Evolutionary conservation across 352 stramenopile species (phyloP).

Genomic region (Phytophthora niederhauseri): DNA sequence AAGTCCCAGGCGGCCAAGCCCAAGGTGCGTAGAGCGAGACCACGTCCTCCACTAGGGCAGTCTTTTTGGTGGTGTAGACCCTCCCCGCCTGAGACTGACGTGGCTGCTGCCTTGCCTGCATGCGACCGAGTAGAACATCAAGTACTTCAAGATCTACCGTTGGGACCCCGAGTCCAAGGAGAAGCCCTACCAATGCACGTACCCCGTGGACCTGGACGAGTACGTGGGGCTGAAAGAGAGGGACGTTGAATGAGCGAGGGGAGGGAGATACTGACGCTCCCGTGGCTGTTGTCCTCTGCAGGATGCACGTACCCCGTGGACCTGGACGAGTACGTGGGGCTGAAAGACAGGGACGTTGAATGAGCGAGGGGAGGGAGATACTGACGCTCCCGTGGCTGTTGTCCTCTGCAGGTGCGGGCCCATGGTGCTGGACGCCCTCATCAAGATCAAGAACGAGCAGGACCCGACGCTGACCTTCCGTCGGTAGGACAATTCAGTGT

Average conservation of each 20-base stretch:
- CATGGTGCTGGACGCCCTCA: constrained; percentile 99
- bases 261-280: constrained; percentile 4
- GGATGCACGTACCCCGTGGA: too few relatives aligned
- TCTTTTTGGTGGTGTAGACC: constrained; percentile 24
- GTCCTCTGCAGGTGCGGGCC: constrained; percentile 87
- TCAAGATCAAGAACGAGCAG: constrained; percentile 99
- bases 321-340: too few relatives aligned
- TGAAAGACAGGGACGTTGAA: too few relatives aligned
- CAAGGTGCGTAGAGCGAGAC: constrained; percentile 53
- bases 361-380: not conserved
- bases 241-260: not conserved
- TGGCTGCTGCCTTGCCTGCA: constrained; percentile 14
- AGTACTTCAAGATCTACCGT: constrained; percentile 99
- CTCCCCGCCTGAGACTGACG: not conserved
- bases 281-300: constrained; percentile 30
- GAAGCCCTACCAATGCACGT: constrained; percentile 96
- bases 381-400: constrained; percentile 2
- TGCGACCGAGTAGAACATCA: constrained; percentile 86
- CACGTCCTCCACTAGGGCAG: not conserved
- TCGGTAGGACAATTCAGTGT: constrained; percentile 48
- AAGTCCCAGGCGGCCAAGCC: constrained; percentile 77
- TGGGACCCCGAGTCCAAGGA: constrained; percentile 97
- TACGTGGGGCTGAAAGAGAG: constrained; percentile 50
- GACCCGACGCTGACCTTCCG: constrained; percentile 99
- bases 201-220: constrained; percentile 98